Evolutionary conservation across 495 filamentous ascomycete genomes (phyloP).

Genomic region (Evansstolkia leycettana): DNA sequence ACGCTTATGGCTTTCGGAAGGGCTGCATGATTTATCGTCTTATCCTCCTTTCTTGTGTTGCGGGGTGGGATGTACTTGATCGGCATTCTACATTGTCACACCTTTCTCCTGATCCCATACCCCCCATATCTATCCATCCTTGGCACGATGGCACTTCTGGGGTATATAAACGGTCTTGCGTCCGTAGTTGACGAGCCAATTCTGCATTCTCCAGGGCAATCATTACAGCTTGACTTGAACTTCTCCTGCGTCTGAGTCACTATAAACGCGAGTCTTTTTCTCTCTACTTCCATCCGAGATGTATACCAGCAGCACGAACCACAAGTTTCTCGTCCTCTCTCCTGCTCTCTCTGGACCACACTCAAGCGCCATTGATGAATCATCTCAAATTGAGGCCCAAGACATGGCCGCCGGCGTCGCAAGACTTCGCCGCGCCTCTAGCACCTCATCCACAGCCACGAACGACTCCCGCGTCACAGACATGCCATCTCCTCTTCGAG

Average conservation of each 20-base stretch:
- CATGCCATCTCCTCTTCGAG: background rate
- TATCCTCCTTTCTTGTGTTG: conserved; percentile 12
- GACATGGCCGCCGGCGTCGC: conserved; percentile 1
- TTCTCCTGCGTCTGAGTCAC: no score
- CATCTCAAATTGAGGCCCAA: conserved; percentile 11
- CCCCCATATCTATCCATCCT: conserved; percentile 7
- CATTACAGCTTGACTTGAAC: no score
- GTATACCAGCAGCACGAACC: conserved; percentile 9
- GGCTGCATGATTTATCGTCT: background rate
- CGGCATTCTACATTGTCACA: conserved; percentile 15
- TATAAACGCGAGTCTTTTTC: conserved; percentile 22
- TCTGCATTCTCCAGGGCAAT: no score
- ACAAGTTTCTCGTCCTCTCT: conserved; percentile 23
- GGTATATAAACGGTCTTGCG: no score
- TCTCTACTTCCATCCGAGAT: conserved; percentile 9
- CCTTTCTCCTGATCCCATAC: conserved; percentile 13
- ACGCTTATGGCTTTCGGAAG: no score
- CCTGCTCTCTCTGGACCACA: conserved; percentile 25
- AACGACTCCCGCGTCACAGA: background rate
- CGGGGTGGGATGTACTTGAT: conserved; percentile 19
- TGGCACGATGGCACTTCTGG: background rate
- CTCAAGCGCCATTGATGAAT: conserved; percentile 12
- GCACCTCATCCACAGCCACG: conserved; percentile 9
- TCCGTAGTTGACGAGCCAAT: no score
- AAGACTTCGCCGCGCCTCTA: conserved; percentile 10